Percentiles rank a stretch among this genome's conserved stretches.
Conservation (phyloP, 1,284 basidiomycete genomes). For the Boletus smithii region DNA sequence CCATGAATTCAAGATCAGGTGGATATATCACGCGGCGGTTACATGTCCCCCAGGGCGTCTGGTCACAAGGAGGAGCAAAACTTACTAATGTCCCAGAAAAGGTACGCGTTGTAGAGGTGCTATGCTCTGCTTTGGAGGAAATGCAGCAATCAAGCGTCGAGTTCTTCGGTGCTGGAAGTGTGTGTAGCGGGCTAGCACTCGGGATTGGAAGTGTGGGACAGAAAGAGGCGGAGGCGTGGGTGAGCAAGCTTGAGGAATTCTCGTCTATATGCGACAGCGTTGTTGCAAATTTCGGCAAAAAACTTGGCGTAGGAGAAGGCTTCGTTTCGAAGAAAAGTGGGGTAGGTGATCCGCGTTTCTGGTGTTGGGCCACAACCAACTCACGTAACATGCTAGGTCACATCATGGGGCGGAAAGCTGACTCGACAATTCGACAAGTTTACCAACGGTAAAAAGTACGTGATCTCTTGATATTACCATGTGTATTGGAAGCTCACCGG, state of each 20-base stretch:
- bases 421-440: constrained; percentile 86
- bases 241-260: constrained; percentile 66
- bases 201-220: constrained; percentile 67
- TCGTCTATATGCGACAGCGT: constrained; percentile 80
- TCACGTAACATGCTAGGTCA: constrained; percentile 39
- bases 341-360: constrained; percentile 39
- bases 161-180: constrained; percentile 72
- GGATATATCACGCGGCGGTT: constrained; percentile 85
- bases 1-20: constrained; percentile 80
- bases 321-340: constrained; percentile 78
- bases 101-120: constrained; percentile 76
- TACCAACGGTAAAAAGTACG: constrained; percentile 86
- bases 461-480: constrained; percentile 19
- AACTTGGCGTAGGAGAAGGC: constrained; percentile 82
- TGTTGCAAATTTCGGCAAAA: constrained; percentile 82
- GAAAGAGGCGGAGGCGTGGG: constrained; percentile 72
- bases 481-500: constrained; percentile 13
- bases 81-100: constrained; percentile 80
- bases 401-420: constrained; percentile 78
- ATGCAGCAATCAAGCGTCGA: constrained; percentile 65
- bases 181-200: constrained; percentile 67
- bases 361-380: constrained; percentile 4
- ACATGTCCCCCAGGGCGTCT: constrained; percentile 86
- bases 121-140: constrained; percentile 74
- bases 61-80: constrained; percentile 87